Evolutionary conservation across 2,329 filamentous ascomycete genomes (phyloP).

Genomic region (Mycocentrospora acerina): DNA sequence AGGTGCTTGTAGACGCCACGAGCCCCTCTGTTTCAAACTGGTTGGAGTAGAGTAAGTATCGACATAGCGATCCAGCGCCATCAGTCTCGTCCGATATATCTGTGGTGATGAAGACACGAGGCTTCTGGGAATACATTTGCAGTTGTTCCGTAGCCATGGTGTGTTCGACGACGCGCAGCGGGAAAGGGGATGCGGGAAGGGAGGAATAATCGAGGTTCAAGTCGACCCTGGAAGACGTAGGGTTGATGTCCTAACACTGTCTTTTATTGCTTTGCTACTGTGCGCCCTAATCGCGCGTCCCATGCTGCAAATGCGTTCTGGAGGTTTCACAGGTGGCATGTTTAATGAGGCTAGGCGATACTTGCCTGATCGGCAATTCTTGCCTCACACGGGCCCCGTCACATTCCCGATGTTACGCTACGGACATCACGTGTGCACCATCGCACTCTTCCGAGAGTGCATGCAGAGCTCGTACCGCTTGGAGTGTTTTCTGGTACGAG

Average conservation of each 20-base stretch:
- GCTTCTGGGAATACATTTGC: constrained; percentile 35
- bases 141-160: constrained; percentile 30
- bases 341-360: neutral
- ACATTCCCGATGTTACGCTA: too few species aligned
- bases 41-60: constrained; percentile 42
- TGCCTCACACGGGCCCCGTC: constrained; percentile 8
- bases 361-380: neutral
- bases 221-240: too few species aligned
- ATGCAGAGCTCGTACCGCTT: too few species aligned
- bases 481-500: too few species aligned
- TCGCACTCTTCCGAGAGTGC: too few species aligned
- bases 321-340: too few species aligned
- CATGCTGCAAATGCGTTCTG: too few species aligned
- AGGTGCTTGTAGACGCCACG: constrained; percentile 43
- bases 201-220: neutral
- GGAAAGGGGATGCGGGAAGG: neutral
- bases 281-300: too few species aligned
- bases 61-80: constrained; percentile 41
- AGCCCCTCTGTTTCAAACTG: constrained; percentile 44
- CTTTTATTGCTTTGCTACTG: too few species aligned
- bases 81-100: constrained; percentile 46
- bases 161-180: too few species aligned
- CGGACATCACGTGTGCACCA: too few species aligned
- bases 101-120: constrained; percentile 44
- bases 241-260: too few species aligned